phyloP scores from a whole-genome alignment of 129 eudicot genomes.

The Centella asiatica region DNA sequence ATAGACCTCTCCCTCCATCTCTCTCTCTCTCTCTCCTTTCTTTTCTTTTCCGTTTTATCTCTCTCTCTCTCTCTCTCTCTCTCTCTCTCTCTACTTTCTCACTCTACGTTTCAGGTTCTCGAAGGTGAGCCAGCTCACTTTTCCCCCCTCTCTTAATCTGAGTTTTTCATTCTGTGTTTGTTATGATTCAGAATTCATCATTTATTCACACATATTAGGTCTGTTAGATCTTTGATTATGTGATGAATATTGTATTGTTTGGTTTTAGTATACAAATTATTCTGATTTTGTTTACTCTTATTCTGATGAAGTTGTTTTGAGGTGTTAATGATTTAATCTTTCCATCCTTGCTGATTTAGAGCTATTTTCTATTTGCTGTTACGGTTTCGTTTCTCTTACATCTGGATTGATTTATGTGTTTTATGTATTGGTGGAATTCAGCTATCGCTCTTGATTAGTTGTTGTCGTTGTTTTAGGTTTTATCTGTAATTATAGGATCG shows the following conservation, averaged over 20 bases:
- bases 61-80: background rate
- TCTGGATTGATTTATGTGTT: background rate
- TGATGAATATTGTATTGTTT: background rate
- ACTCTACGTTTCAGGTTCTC: slow-evolving; percentile 18
- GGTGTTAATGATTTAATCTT: background rate
- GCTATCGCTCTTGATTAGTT: background rate
- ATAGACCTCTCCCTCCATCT: background rate
- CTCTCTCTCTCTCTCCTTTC: slow-evolving; percentile 12
- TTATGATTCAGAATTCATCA: background rate
- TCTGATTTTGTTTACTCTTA: background rate
- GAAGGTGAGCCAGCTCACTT: slow-evolving; percentile 18
- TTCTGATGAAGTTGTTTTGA: too few relatives aligned
- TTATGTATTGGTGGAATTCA: background rate
- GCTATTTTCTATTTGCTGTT: too few relatives aligned
- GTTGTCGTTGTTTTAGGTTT: too few relatives aligned
- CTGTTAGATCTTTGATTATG: slow-evolving; percentile 7
- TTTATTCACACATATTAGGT: slow-evolving; percentile 5
- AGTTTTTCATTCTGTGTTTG: slow-evolving; percentile 11
- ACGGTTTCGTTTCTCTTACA: background rate
- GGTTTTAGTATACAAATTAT: too few relatives aligned
- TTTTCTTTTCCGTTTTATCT: slow-evolving; percentile 19
- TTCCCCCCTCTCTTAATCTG: background rate
- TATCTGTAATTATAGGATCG: too few relatives aligned
- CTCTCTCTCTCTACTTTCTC: slow-evolving; percentile 21
- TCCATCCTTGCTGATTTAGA: background rate